Conservation (phyloP, 2,329 filamentous ascomycete genomes). For the Alternaria incomplexa region DNA sequence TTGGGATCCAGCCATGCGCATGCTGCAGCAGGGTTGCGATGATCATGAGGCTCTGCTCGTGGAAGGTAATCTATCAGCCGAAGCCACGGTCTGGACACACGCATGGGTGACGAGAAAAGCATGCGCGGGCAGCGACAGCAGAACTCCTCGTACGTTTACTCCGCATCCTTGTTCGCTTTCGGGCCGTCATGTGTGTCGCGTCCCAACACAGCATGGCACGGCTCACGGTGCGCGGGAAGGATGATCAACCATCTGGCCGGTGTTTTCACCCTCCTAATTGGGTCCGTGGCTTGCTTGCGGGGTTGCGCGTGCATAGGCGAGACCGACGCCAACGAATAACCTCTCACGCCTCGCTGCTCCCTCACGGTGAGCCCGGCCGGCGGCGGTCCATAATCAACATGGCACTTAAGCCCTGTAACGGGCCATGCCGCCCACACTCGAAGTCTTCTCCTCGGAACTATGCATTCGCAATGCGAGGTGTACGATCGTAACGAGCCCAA, state of each 20-base stretch:
- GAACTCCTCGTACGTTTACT: conserved; percentile 1
- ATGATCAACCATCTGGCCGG: conserved; percentile 26
- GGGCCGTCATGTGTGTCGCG: conserved; percentile 8
- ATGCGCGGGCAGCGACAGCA: conserved; percentile 3
- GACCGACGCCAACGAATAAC: conserved; percentile 28
- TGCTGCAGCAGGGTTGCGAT: neutral
- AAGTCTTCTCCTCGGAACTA: neutral
- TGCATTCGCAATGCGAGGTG: conserved; percentile 6
- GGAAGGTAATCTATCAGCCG: conserved; percentile 13
- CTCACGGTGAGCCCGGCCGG: conserved; percentile 32
- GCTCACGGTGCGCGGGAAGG: conserved; percentile 25
- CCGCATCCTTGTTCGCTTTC: conserved; percentile 9
- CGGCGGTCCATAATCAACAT: conserved; percentile 13
- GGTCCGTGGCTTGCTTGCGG: conserved; percentile 27
- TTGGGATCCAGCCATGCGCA: conserved; percentile 6
- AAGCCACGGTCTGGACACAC: conserved; percentile 3
- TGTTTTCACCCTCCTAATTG: conserved; percentile 8
- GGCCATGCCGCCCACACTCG: conserved; percentile 3
- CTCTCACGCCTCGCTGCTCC: conserved; percentile 10
- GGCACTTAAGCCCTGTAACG: conserved; percentile 7
- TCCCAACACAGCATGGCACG: conserved; percentile 14
- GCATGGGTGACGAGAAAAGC: conserved; percentile 7
- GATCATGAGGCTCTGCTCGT: conserved; percentile 28
- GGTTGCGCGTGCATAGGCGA: conserved; percentile 32
- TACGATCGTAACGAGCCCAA: conserved; percentile 17